phyloP scores from a whole-genome alignment of 352 stramenopile species.

The Globisporangium carolinianum region DNA sequence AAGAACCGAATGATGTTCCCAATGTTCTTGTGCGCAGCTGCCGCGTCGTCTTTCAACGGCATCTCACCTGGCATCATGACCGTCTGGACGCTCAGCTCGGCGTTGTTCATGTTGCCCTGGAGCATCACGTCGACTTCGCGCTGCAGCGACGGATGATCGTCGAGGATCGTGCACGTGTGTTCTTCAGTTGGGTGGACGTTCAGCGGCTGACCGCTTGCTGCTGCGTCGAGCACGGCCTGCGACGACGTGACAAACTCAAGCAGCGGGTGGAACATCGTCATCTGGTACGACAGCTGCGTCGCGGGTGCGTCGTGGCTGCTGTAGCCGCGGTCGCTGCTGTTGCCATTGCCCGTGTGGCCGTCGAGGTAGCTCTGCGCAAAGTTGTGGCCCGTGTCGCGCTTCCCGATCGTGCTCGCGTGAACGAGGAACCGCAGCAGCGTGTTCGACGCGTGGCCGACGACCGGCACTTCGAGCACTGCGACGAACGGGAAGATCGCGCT shows the following conservation, averaged over 20 bases:
- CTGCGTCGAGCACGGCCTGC: constrained; percentile 76
- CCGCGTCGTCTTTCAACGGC: constrained; percentile 56
- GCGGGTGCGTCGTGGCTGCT: constrained; percentile 24
- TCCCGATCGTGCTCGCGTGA: constrained; percentile 71
- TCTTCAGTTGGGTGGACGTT: constrained; percentile 77
- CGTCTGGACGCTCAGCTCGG: constrained; percentile 79
- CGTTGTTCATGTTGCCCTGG: constrained; percentile 65
- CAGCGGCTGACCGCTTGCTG: constrained; percentile 67
- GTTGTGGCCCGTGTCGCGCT: constrained; percentile 35
- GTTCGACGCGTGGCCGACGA: constrained; percentile 72
- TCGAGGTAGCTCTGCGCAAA: constrained; percentile 30
- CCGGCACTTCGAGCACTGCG: constrained; percentile 76
- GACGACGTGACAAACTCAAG: constrained; percentile 84
- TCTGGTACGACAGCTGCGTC: constrained; percentile 62
- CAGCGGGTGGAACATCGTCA: constrained; percentile 83
- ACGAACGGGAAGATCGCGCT: constrained; percentile 80
- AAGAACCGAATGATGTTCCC: constrained; percentile 88
- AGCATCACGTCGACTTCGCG: constrained; percentile 66
- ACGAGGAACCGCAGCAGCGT: constrained; percentile 85
- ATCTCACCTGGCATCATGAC: constrained; percentile 85
- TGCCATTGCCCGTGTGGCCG: constrained; percentile 18
- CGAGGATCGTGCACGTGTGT: constrained; percentile 64
- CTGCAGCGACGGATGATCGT: constrained; percentile 59
- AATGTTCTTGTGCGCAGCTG: constrained; percentile 75
- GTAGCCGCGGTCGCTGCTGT: constrained; percentile 22